Evolutionary conservation across 306 rosid species (phyloP), one percentile per base, ranked within the genome.

Genomic region (Mimosa pudica): DNA sequence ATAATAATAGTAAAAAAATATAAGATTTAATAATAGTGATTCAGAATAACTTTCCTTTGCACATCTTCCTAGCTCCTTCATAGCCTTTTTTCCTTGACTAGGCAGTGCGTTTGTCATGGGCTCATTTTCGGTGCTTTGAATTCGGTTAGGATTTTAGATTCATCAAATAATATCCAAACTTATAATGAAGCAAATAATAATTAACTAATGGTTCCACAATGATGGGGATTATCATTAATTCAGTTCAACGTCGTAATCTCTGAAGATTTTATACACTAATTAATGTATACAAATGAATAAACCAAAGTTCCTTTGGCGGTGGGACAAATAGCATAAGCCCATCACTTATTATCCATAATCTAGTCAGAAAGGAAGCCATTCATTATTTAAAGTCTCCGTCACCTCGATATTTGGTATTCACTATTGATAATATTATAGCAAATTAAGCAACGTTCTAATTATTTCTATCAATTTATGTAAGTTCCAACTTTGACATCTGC

Each of bases 401-500:
- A 45, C 71, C 63, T 33, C 66, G 6, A 17, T 41, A 14, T 74
- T 7, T 20, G 18, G 70, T 11, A n/a, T 57, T 57, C 54, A 41
- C 42, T 44, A 76, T 72, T 47, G 33, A 49, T 41, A 6, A 12
- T 32, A 42, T 47, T 10, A 10, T 48, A 24, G 10, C 65, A 1
- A 51, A 14, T 0, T 51, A 69, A 35, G 36, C 38, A 47, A 0
- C 63, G 41, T 41, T 24, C 33, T 57, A 18, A 18, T 47, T 49
- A 12, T 8, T 76, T 77, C 30, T 46, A 2, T 35, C 6, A 6
- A 77, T 65, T 62, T 14, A 8, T 51, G 51, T 8, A 46, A 10
- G 18, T 20, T 5, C 46, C 74, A 52, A 77, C 18, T 66, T 66
- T 77, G 80, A 52, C 54, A 44, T 13, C 54, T 51, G 67, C 74